Conservation (phyloP, 257 asterid species). For the Capsicum rhomboideum region DNA sequence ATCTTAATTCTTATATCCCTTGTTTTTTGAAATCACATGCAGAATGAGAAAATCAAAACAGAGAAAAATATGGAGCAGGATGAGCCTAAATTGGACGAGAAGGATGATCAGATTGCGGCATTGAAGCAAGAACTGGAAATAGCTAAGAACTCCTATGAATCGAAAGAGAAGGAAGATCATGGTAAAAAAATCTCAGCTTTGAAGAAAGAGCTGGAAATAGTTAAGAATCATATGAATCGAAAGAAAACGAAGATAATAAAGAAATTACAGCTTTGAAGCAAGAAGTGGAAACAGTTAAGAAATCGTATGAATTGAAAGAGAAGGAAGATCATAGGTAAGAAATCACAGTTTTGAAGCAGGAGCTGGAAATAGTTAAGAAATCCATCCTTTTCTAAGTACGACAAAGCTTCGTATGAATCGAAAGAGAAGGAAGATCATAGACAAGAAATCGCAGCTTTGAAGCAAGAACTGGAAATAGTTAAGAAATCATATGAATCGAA, state of each 20-base stretch:
- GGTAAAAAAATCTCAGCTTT: constrained; percentile 2
- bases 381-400: too few species aligned
- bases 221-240: constrained; percentile 25
- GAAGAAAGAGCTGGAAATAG: constrained; percentile 30
- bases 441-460: constrained; percentile 18
- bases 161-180: constrained; percentile 4
- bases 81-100: constrained; percentile 18
- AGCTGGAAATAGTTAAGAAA: constrained; percentile 29
- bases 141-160: constrained; percentile 1
- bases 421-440: constrained; percentile 34
- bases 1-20: not conserved
- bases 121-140: constrained; percentile 23
- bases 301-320: constrained; percentile 20
- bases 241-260: constrained; percentile 33
- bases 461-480: constrained; percentile 30
- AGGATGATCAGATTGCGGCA: constrained; percentile 23
- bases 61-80: constrained; percentile 28
- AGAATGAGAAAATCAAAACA: constrained; percentile 28
- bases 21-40: not conserved
- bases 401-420: not conserved
- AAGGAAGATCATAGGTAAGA: not conserved
- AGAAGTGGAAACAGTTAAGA: constrained; percentile 25
- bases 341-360: constrained; percentile 22
- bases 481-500: too few species aligned
- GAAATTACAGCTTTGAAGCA: constrained; percentile 15